Evolutionary conservation across 345 rosid genomes (phyloP), one percentile per base, ranked within the genome.

Genomic region (Odontarrhena argentea): DNA sequence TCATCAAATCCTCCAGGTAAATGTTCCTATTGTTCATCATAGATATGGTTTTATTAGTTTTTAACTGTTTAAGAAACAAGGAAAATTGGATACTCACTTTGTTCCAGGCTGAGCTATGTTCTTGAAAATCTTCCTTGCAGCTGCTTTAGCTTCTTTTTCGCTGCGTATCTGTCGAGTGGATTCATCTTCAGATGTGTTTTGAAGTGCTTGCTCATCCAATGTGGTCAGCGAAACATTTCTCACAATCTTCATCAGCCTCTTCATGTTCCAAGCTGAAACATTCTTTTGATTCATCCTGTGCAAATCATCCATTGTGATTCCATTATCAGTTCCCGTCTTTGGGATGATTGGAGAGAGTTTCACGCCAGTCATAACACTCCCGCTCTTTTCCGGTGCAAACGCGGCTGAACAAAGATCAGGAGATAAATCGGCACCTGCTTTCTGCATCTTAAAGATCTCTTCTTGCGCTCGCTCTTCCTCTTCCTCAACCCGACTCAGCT

Each of bases 181-280:
- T 28, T 87, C 96, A 53, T 87, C 96, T 64, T 81, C 93, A 6
- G 8, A 59, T 14, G 73, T 25, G 2, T 54, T 44, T 14, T 75
- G 78, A 12, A 78, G 73, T 18, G 83, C 60, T 34, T 88, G 96
- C 61, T 94, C 99, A 15, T 87, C 96, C 73, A 94, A 61, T 14
- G 99, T 94, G 1, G 96, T 71, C 35, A 94, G 73, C 0, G 89
- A 73, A 7, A 89, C 99, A 2, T 81, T 73, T 65, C 88, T 76
- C 4, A 94, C 97, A 44, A 94, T 83, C 26, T 87, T 94, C 81
- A 94, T 79, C 80, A 94, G 71, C 62, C 96, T 86, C 84, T 94
- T 94, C 99, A 94, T 94, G 53, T 86, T 91, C 99, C 99, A 94
- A 12, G 99, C 99, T 0, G 97, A 94, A 7, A 94, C 57, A 22